A percentile compares a stretch with the other conserved stretches of the same genome.
Evolutionary conservation across 495 filamentous ascomycete species (phyloP).

Genomic region (Penicillium daleae): DNA sequence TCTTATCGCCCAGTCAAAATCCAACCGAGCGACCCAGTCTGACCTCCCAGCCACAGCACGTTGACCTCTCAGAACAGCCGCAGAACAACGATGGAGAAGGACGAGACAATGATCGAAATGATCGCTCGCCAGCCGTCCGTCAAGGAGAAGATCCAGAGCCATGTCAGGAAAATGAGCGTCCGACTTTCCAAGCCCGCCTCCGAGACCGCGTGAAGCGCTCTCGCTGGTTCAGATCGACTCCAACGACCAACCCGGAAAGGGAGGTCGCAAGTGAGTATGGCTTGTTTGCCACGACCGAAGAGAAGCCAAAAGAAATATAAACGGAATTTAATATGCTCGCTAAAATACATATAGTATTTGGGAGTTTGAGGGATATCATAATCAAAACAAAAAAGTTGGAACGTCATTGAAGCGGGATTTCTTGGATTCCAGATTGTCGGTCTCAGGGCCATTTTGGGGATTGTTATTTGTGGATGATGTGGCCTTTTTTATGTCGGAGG

Average conservation of each 20-base stretch:
- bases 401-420: conserved; percentile 48
- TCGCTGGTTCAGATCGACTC: conserved; percentile 20
- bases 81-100: conserved; percentile 37
- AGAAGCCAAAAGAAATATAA: conserved; percentile 5
- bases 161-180: conserved; percentile 41
- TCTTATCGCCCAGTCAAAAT: conserved; percentile 28
- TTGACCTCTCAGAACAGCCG: conserved; percentile 43
- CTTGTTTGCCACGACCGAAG: conserved; percentile 4
- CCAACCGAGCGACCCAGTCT: conserved; percentile 30
- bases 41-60: conserved; percentile 41
- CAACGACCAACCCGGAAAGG: conserved; percentile 6
- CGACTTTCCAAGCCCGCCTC: conserved; percentile 28
- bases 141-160: conserved; percentile 38
- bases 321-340: background rate
- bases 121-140: conserved; percentile 34
- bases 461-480: conserved; percentile 17
- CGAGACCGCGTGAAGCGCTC: conserved; percentile 25
- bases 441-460: conserved; percentile 14
- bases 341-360: background rate
- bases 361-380: conserved; percentile 6
- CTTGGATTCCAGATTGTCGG: conserved; percentile 32
- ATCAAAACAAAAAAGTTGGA: conserved; percentile 52
- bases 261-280: conserved; percentile 2
- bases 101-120: conserved; percentile 32
- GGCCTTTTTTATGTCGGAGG: conserved; percentile 21